A percentile compares a stretch with the other conserved stretches of the same genome.
phyloP scores from a whole-genome alignment of 257 asterid species.

The Euphrasia confusa region DNA sequence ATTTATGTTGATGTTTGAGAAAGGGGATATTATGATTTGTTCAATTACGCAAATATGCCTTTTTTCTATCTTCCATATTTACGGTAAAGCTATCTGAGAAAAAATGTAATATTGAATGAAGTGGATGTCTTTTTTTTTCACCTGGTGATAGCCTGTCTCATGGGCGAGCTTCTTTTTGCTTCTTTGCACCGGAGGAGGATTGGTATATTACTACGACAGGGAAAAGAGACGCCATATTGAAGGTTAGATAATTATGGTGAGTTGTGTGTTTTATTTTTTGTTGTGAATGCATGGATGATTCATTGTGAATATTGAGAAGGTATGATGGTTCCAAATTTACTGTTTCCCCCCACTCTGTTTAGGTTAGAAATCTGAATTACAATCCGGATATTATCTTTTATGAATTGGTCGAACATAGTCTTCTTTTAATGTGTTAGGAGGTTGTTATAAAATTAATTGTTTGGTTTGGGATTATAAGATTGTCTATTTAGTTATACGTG shows the following conservation, averaged over 20 bases:
- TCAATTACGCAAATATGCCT: background rate
- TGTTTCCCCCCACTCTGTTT: background rate
- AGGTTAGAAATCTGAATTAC: background rate
- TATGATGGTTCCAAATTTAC: background rate
- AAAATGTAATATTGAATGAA: conserved; percentile 2
- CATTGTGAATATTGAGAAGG: conserved; percentile 1
- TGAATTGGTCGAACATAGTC: background rate
- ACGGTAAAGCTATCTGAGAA: background rate
- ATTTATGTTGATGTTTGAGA: conserved; percentile 15
- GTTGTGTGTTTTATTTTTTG: conserved; percentile 32
- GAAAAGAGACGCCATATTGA: conserved; percentile 82
- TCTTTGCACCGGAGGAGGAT: conserved; percentile 73
- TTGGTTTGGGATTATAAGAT: background rate
- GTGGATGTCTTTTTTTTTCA: background rate
- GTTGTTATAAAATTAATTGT: background rate
- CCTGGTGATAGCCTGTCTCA: conserved; percentile 62
- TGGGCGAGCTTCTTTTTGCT: conserved; percentile 87
- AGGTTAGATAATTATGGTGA: conserved; percentile 71
- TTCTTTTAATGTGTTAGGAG: background rate
- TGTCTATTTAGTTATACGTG: background rate
- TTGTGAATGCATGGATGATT: background rate
- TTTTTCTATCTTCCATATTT: background rate
- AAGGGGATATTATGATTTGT: background rate
- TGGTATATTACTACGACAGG: conserved; percentile 69
- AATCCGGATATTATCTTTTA: background rate